Conservation (phyloP, 129 eudicot species). For the Flaveria robusta region DNA sequence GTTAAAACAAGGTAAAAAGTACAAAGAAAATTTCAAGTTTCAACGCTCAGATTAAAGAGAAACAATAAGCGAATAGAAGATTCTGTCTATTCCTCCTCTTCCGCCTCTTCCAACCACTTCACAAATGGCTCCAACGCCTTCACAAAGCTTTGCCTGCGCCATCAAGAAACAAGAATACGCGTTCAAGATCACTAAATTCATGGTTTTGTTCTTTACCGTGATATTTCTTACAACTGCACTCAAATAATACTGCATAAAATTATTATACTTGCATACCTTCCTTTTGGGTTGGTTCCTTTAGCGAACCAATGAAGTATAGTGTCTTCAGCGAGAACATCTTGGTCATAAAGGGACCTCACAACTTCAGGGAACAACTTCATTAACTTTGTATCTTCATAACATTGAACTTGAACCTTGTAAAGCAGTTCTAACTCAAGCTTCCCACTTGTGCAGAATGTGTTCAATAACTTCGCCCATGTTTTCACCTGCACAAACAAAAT, state of each 20-base stretch:
- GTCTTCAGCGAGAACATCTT: constrained; percentile 92
- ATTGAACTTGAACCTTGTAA: constrained; percentile 84
- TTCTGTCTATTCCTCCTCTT: constrained; percentile 68
- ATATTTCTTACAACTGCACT: not conserved
- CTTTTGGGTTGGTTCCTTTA: constrained; percentile 92
- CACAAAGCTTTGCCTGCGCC: constrained; percentile 83
- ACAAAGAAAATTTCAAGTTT: constrained; percentile 20
- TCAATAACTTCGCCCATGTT: constrained; percentile 68
- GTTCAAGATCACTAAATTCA: not conserved
- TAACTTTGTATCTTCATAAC: constrained; percentile 84
- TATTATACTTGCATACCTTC: constrained; percentile 55
- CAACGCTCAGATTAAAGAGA: constrained; percentile 2
- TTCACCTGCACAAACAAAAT: constrained; percentile 51
- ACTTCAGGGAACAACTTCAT: constrained; percentile 90
- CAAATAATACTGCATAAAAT: not conserved
- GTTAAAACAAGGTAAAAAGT: constrained; percentile 14
- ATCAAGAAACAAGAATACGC: not conserved
- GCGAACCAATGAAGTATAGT: constrained; percentile 97
- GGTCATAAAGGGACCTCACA: constrained; percentile 82
- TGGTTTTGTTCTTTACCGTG: not conserved
- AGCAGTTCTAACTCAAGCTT: constrained; percentile 75
- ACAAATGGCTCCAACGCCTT: constrained; percentile 96
- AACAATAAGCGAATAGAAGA: not conserved
- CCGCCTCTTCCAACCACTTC: constrained; percentile 98
- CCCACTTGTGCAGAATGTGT: constrained; percentile 75